Percentiles rank a stretch among this genome's conserved stretches.
These are phyloP conservation scores for Rosa hybrid DNA, from an alignment of 331 rosid genomes.

Conservation along the genomic window DNA sequence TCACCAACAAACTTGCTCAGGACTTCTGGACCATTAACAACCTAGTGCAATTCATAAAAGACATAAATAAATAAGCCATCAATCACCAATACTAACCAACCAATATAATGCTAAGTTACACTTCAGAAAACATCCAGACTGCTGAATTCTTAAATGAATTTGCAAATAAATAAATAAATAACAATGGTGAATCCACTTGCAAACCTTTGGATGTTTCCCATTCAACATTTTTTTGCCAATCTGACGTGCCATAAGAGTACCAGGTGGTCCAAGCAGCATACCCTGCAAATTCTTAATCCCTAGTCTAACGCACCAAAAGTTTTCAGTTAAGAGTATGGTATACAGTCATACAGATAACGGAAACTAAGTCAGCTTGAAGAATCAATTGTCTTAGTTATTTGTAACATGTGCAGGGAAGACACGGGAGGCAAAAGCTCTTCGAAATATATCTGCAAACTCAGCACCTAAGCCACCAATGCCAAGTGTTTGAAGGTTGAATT, in stretches of 20 bases:
- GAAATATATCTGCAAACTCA: constrained; percentile 92
- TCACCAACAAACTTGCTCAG: constrained; percentile 97
- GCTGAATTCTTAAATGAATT: constrained; percentile 11
- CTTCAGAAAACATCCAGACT: constrained; percentile 24
- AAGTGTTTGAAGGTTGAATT: constrained; percentile 85
- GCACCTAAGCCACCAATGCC: constrained; percentile 95
- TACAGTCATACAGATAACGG: constrained; percentile 14
- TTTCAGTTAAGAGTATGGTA: constrained; percentile 32
- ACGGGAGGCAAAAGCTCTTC: constrained; percentile 99
- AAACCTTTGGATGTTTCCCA: constrained; percentile 98
- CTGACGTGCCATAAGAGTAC: constrained; percentile 99
- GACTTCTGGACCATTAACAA: constrained; percentile 98
- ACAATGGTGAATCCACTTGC: constrained; percentile 21
- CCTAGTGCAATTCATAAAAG: constrained; percentile 38
- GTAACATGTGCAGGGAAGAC: constrained; percentile 97
- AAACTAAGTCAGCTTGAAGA: constrained; percentile 12
- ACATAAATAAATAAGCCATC: background rate
- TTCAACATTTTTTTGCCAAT: constrained; percentile 84
- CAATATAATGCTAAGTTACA: constrained; percentile 30
- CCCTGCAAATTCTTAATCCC: constrained; percentile 98
- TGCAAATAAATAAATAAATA: background rate
- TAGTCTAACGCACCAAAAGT: constrained; percentile 59
- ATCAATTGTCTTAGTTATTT: constrained; percentile 59
- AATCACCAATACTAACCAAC: constrained; percentile 2
- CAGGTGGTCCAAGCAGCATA: constrained; percentile 99